A percentile compares a stretch with the other conserved stretches of the same genome.
Evolutionary conservation across 2,329 filamentous ascomycete genomes (phyloP).

Genomic region (Coniochaeta ligniaria): DNA sequence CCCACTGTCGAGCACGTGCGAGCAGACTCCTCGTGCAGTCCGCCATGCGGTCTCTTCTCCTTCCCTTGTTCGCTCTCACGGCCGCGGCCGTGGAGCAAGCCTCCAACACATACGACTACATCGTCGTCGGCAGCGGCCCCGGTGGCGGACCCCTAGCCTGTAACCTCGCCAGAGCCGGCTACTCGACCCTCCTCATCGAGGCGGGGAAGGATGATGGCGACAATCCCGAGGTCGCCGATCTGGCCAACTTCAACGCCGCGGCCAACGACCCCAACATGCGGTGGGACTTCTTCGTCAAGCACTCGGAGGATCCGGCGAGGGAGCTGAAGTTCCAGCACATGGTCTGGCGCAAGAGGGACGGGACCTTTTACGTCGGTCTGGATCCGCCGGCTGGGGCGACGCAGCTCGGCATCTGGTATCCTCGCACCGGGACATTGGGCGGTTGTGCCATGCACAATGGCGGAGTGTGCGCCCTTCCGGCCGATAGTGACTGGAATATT

Average conservation of each 20-base stretch:
- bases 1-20: background rate
- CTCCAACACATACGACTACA: slow-evolving; percentile 43
- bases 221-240: slow-evolving; percentile 36
- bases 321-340: slow-evolving; percentile 44
- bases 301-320: slow-evolving; percentile 42
- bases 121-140: slow-evolving; percentile 55
- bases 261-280: slow-evolving; percentile 42
- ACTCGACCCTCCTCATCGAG: slow-evolving; percentile 53
- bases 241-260: slow-evolving; percentile 38
- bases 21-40: background rate
- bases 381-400: slow-evolving; percentile 30
- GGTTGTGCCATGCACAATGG: slow-evolving; percentile 54
- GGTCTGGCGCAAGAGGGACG: slow-evolving; percentile 34
- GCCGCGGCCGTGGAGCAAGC: slow-evolving; percentile 7
- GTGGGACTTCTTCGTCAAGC: slow-evolving; percentile 54
- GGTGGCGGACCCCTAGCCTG: slow-evolving; percentile 53
- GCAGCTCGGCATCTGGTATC: slow-evolving; percentile 37
- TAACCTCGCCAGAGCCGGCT: slow-evolving; percentile 50
- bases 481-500: slow-evolving; percentile 51
- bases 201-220: slow-evolving; percentile 51
- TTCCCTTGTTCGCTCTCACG: slow-evolving; percentile 10
- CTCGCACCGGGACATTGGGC: slow-evolving; percentile 37
- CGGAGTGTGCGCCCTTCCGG: slow-evolving; percentile 50
- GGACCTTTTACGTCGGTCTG: slow-evolving; percentile 27
- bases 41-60: slow-evolving; percentile 4